Base-by-base conservation (phyloP, 129 eudicot species). In the Artemisia argyi region DNA sequence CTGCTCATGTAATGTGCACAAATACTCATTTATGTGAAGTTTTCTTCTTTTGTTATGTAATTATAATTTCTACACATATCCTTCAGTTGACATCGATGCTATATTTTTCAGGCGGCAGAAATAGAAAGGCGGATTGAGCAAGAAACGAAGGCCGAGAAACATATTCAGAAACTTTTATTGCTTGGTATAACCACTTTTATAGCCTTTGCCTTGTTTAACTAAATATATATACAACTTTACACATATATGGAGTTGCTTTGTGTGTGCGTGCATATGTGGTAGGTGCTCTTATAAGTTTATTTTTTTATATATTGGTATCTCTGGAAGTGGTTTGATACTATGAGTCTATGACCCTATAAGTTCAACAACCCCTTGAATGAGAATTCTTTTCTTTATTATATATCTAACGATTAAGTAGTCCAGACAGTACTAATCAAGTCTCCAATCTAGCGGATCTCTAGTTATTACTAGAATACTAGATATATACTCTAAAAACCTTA, bases 121-220 rank as follows among this genome's bases (percentile, higher is more conserved):
- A 92, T 92, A 75, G 98, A 92, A 76, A 87, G 98, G 75, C 89
- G 96, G 72, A 92, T 92, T 73, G 95, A 92, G 83, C 98, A 78
- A 80, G 98, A 92, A 85, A 89, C 98, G 48, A 92, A 87, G 80
- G 98, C 98, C 6, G 98, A 92, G 61, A 87, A 87, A 79, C 98
- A 89, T 79, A 87, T 92, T 71, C 98, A 87, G 79, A 92, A 89
- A 65, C 96, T 92, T 79, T 77, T 92, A 57, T 74, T 92, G 74
- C 98, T 92, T 83, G 98, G 98, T 92, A 87, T 18, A 14, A 7
- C 12, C 14, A 58, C 80, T 65, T 51, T 56, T 42, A 46, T 5
- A 39, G 46, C 68, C 54, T 51, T 48, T 3, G 1, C 1, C 10
- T 39, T 39, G 9, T 39, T 7, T 39, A 28, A 28, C 32, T 28